These are phyloP conservation scores for Fusarium redolens DNA, from an alignment of 2,329 filamentous ascomycete species.

Conservation along the genomic window DNA sequence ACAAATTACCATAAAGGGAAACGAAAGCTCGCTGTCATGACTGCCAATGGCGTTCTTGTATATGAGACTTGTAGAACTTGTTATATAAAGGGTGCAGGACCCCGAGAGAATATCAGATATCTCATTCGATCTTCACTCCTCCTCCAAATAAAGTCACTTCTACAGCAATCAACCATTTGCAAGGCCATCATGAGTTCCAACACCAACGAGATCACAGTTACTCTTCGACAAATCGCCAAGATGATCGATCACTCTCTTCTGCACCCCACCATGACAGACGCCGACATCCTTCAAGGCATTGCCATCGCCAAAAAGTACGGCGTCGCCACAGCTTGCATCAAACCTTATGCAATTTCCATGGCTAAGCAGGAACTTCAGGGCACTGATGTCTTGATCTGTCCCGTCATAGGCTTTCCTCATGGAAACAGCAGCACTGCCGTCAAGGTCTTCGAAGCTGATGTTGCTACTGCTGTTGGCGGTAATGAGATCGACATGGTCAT, in stretches of 20 bases:
- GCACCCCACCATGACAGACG: conserved; percentile 70
- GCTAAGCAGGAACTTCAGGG: conserved; percentile 61
- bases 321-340: conserved; percentile 68
- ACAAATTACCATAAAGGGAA: neutral
- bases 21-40: accelerated
- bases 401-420: conserved; percentile 71
- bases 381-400: conserved; percentile 62
- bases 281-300: conserved; percentile 62
- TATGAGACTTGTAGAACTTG: accelerated
- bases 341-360: conserved; percentile 65
- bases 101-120: accelerated
- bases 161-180: accelerated
- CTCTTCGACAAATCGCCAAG: conserved; percentile 60
- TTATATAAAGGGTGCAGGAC: accelerated
- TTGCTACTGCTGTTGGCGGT: conserved; percentile 60
- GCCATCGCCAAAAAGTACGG: conserved; percentile 58
- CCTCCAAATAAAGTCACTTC: accelerated
- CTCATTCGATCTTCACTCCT: accelerated
- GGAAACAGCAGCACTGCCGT: conserved; percentile 65
- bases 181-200: neutral
- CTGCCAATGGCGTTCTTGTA: neutral
- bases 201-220: conserved; percentile 49
- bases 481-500: conserved; percentile 71
- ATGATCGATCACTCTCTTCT: conserved; percentile 71
- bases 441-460: conserved; percentile 65